These are phyloP conservation scores for Marasmius fiardii DNA, from an alignment of 1,284 basidiomycete genomes.

Conservation along the genomic window DNA sequence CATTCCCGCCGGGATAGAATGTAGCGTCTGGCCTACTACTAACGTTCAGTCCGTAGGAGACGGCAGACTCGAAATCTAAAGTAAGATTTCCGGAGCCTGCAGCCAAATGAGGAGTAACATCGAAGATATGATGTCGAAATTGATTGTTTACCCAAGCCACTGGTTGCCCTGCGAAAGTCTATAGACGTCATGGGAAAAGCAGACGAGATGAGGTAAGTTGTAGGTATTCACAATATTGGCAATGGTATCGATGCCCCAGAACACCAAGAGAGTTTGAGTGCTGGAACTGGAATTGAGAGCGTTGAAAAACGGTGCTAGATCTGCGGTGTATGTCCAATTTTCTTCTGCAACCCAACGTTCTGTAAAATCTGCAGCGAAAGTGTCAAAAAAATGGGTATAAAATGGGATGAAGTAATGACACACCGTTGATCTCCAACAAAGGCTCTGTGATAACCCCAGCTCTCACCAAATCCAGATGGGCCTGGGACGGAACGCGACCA, in stretches of 20 bases:
- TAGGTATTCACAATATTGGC: conserved; percentile 44
- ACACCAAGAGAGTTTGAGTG: conserved; percentile 45
- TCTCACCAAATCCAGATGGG: conserved; percentile 49
- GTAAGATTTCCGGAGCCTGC: conserved; percentile 41
- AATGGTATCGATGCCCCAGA: conserved; percentile 59
- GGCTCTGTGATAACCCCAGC: conserved; percentile 56
- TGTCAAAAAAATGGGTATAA: conserved; percentile 1
- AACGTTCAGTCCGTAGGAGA: conserved; percentile 50
- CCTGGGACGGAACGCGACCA: conserved; percentile 49
- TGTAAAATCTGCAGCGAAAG: conserved; percentile 40
- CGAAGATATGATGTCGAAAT: conserved; percentile 54
- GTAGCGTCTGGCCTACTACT: conserved; percentile 45
- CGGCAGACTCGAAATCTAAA: conserved; percentile 51
- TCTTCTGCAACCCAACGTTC: conserved; percentile 57
- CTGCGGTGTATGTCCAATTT: conserved; percentile 61
- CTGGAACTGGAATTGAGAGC: conserved; percentile 16
- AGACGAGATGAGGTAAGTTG: conserved; percentile 1
- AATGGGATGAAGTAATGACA: conserved; percentile 11
- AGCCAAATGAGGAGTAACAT: conserved; percentile 38
- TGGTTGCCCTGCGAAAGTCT: conserved; percentile 49
- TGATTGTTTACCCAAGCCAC: conserved; percentile 58
- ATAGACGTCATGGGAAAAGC: neutral
- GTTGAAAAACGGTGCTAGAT: conserved; percentile 40
- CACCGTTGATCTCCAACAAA: conserved; percentile 51
- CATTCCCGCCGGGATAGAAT: conserved; percentile 26